A percentile compares a stretch with the other conserved stretches of the same genome.
These are phyloP conservation scores for Plasmodium coatneyi DNA, from an alignment of 169 alveolate genomes.

Conservation along the genomic window DNA sequence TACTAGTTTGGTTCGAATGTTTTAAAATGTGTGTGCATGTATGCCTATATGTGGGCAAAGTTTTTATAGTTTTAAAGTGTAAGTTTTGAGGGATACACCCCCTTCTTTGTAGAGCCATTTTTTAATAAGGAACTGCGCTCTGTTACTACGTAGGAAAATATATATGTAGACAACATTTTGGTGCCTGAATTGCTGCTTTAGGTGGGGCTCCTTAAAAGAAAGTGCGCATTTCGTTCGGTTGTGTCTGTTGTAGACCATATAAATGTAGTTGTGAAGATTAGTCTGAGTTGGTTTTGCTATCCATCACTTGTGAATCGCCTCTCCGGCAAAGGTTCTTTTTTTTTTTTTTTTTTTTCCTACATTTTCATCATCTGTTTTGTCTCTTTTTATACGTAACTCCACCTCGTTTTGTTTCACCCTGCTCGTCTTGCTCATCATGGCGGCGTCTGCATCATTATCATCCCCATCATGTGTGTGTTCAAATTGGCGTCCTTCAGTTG, in stretches of 20 bases:
- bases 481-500: neutral
- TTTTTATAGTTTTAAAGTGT: neutral
- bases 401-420: neutral
- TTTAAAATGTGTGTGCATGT: neutral
- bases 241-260: neutral
- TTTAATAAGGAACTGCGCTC: neutral
- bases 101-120: neutral
- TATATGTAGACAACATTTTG: neutral
- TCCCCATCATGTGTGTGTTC: neutral
- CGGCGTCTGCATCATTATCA: neutral
- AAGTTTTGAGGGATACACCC: neutral
- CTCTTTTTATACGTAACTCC: neutral
- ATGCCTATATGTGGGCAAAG: neutral
- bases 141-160: neutral
- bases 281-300: neutral
- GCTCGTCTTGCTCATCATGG: neutral
- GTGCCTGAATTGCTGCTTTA: neutral
- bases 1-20: neutral
- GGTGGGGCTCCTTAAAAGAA: neutral
- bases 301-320: neutral
- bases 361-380: neutral
- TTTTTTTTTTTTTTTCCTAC: neutral
- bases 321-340: neutral
- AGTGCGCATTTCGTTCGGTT: neutral
- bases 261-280: neutral